Evolutionary conservation across 2,329 filamentous ascomycete genomes (phyloP).

Genomic region (Paraphoma sp.): DNA sequence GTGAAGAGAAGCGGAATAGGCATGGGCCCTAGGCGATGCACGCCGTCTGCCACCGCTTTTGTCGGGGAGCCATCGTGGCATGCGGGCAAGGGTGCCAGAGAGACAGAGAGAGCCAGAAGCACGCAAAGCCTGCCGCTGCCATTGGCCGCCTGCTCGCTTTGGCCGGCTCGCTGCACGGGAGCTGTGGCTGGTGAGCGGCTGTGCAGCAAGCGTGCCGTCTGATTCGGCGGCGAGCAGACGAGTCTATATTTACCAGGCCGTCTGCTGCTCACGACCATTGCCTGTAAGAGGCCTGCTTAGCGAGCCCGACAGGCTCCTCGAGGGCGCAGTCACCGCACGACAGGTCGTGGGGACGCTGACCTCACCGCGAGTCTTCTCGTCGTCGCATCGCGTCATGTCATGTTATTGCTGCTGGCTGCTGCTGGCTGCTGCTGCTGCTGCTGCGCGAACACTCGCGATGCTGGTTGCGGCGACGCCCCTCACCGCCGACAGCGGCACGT

Average conservation of each 20-base stretch:
- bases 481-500: constrained; percentile 20
- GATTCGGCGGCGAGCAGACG: constrained; percentile 18
- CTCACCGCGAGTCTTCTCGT: constrained; percentile 30
- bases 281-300: constrained; percentile 22
- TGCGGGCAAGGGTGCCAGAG: no score
- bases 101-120: constrained; percentile 3
- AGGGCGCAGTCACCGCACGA: constrained; percentile 19
- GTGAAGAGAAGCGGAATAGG: constrained; percentile 40
- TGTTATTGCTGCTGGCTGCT: neutral
- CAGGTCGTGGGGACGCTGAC: constrained; percentile 28
- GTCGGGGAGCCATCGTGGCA: constrained; percentile 26
- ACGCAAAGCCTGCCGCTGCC: constrained; percentile 19
- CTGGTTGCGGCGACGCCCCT: constrained; percentile 1
- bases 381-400: constrained; percentile 1
- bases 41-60: constrained; percentile 40
- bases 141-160: constrained; percentile 33
- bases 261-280: constrained; percentile 24
- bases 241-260: constrained; percentile 18
- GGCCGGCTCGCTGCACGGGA: constrained; percentile 19
- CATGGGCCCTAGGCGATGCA: constrained; percentile 26
- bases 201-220: constrained; percentile 14
- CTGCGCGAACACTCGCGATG: neutral
- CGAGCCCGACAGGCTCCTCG: constrained; percentile 22
- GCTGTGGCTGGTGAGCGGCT: constrained; percentile 38
- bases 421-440: no score